These are phyloP conservation scores for Tetrapisispora arboricola DNA, from an alignment of 805 yeast genomes.

Conservation along the genomic window DNA sequence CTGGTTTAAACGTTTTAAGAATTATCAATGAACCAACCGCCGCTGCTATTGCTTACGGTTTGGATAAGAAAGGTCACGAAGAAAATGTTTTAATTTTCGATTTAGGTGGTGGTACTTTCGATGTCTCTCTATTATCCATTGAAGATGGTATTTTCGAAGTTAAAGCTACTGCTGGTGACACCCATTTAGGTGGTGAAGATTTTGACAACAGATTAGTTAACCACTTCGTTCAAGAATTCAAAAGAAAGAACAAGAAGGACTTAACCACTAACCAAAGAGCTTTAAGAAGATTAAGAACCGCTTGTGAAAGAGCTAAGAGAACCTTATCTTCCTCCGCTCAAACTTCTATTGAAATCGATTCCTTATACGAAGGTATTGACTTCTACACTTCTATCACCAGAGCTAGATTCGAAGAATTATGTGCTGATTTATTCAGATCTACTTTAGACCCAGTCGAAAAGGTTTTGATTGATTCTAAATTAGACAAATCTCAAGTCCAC, in stretches of 20 bases:
- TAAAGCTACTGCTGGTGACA: conserved; percentile 78
- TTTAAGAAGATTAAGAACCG: conserved; percentile 64
- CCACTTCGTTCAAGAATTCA: conserved; percentile 90
- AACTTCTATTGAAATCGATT: conserved; percentile 93
- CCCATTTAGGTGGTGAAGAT: conserved; percentile 96
- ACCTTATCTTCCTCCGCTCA: conserved; percentile 95
- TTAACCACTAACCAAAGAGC: conserved; percentile 91
- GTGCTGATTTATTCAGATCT: conserved; percentile 92
- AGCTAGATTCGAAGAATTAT: conserved; percentile 37
- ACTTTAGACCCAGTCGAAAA: conserved; percentile 75
- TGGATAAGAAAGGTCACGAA: conserved; percentile 57
- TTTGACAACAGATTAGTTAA: conserved; percentile 93
- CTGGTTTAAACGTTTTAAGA: conserved; percentile 88
- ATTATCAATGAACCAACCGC: conserved; percentile 93
- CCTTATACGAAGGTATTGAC: conserved; percentile 92
- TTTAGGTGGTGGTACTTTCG: conserved; percentile 98
- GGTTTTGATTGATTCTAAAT: conserved; percentile 55
- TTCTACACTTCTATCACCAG: conserved; percentile 96
- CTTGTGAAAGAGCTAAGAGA: conserved; percentile 77
- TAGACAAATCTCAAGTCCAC: conserved; percentile 84
- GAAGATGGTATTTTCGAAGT: conserved; percentile 97
- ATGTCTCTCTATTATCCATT: conserved; percentile 86
- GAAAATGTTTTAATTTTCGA: conserved; percentile 88
- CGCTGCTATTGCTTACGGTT: conserved; percentile 98
- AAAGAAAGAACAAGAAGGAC: conserved; percentile 97